Conservation (phyloP, 2,329 filamentous ascomycete genomes). For the Diplodia seriata region DNA sequence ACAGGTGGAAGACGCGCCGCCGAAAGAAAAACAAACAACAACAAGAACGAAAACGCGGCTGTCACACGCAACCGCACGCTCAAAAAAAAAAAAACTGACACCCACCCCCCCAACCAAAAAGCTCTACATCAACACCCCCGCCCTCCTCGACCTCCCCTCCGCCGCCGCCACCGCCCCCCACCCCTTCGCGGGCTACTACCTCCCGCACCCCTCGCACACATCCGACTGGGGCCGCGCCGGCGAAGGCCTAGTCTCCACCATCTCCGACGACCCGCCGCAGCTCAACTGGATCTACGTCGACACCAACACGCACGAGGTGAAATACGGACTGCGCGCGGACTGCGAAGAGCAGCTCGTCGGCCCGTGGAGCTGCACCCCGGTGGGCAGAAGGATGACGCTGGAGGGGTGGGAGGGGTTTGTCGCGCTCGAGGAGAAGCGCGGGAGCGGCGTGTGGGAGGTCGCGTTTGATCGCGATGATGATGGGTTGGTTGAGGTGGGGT, state of each 20-base stretch:
- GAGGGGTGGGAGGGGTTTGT: constrained; percentile 47
- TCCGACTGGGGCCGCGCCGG: constrained; percentile 50
- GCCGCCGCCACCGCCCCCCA: too few relatives aligned
- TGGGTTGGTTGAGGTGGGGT: too few relatives aligned
- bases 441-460: too few relatives aligned
- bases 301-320: constrained; percentile 44
- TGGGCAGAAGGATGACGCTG: constrained; percentile 51
- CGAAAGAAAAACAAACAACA: too few relatives aligned
- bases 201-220: constrained; percentile 57
- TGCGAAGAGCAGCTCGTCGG: constrained; percentile 47
- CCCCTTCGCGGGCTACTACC: constrained; percentile 63
- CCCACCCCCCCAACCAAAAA: too few relatives aligned
- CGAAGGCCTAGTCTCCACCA: constrained; percentile 62
- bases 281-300: constrained; percentile 51
- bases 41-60: too few relatives aligned
- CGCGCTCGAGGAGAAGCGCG: constrained; percentile 41
- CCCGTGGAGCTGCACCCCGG: constrained; percentile 70
- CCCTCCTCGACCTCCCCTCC: too few relatives aligned
- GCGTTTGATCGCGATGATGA: too few relatives aligned
- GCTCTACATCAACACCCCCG: too few relatives aligned
- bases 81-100: too few relatives aligned
- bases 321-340: constrained; percentile 45
- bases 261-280: constrained; percentile 54
- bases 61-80: too few relatives aligned
- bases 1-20: too few relatives aligned